Conservation (phyloP, 1,284 basidiomycete species). For the Malassezia equina region DNA sequence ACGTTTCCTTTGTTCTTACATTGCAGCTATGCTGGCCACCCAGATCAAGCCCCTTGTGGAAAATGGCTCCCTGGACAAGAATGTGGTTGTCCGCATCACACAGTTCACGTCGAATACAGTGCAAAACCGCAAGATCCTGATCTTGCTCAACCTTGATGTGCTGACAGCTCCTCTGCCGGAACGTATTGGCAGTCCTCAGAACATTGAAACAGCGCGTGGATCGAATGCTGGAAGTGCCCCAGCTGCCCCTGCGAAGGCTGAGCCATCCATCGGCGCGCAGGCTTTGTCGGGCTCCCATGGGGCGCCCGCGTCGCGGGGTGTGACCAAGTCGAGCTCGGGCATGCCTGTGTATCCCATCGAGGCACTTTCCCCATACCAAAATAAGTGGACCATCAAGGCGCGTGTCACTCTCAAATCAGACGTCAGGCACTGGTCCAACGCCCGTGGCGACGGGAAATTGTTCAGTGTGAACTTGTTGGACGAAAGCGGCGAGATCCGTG, state of each 20-base stretch:
- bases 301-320: constrained; percentile 16
- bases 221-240: background rate
- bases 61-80: constrained; percentile 60
- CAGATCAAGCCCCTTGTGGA: constrained; percentile 72
- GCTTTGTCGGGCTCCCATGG: constrained; percentile 6
- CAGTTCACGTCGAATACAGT: constrained; percentile 75
- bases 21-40: constrained; percentile 76
- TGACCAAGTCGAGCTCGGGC: constrained; percentile 30
- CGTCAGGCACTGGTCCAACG: constrained; percentile 78
- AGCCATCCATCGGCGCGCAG: constrained; percentile 13
- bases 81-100: constrained; percentile 64
- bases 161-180: constrained; percentile 21
- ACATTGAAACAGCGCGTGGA: constrained; percentile 22
- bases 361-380: constrained; percentile 89
- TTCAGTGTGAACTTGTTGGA: constrained; percentile 92
- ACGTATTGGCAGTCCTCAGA: constrained; percentile 35
- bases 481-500: constrained; percentile 57
- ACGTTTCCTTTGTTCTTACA: constrained; percentile 2
- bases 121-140: constrained; percentile 68
- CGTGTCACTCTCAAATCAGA: constrained; percentile 83
- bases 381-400: constrained; percentile 91
- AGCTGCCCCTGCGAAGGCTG: background rate
- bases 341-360: constrained; percentile 72
- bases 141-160: constrained; percentile 64
- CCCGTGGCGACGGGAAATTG: constrained; percentile 84